These are phyloP conservation scores for Alternaria sp. DNA, from an alignment of 2,329 filamentous ascomycete genomes.

Conservation along the genomic window DNA sequence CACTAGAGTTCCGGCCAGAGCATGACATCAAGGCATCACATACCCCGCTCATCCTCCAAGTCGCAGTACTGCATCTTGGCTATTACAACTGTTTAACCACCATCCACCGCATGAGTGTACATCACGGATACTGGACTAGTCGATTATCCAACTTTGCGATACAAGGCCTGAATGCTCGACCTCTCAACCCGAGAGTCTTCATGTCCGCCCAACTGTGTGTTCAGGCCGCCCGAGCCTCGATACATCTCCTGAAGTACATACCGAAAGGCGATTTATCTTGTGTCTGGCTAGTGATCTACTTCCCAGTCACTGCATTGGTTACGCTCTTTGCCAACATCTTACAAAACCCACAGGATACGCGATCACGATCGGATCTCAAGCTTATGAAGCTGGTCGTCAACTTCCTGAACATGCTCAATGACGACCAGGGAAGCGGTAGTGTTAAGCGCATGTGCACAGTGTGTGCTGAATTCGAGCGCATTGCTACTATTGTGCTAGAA, in stretches of 20 bases:
- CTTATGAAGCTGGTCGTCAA: constrained; percentile 93
- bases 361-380: constrained; percentile 86
- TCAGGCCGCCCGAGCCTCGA: constrained; percentile 88
- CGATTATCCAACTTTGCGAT: constrained; percentile 94
- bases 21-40: constrained; percentile 94
- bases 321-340: constrained; percentile 96
- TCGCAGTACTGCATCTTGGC: constrained; percentile 92
- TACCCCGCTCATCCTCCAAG: constrained; percentile 90
- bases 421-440: constrained; percentile 87
- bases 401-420: constrained; percentile 87
- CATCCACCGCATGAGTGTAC: constrained; percentile 97
- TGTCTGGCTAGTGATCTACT: constrained; percentile 97
- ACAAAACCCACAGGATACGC: constrained; percentile 89
- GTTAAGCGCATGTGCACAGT: constrained; percentile 93
- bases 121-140: constrained; percentile 98
- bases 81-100: constrained; percentile 99
- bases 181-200: constrained; percentile 92
- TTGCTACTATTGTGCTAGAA: constrained; percentile 88
- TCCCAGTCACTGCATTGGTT: constrained; percentile 92
- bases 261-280: constrained; percentile 94
- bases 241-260: constrained; percentile 93
- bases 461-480: constrained; percentile 95
- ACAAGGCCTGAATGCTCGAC: constrained; percentile 87
- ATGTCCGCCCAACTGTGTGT: constrained; percentile 93
- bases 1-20: constrained; percentile 95